Evolutionary conservation across 2,329 filamentous ascomycete species (phyloP).

Genomic region (Akanthomyces dipterigenus): DNA sequence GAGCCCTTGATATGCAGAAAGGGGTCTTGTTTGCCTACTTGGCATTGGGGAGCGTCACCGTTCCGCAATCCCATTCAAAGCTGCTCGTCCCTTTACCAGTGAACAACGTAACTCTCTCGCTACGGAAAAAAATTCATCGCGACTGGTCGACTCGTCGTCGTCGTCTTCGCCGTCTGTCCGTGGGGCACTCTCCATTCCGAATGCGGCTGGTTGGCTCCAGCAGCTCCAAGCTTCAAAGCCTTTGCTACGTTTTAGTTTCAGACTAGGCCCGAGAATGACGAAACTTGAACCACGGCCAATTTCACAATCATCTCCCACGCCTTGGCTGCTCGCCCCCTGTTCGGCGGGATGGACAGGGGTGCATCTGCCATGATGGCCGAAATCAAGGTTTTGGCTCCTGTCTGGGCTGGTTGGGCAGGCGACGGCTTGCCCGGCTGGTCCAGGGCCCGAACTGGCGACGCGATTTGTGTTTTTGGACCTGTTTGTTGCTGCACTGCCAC

Average conservation of each 20-base stretch:
- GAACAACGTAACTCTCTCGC: background rate
- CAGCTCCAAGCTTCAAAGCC: conserved; percentile 12
- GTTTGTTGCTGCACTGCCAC: conserved; percentile 2
- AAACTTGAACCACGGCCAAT: conserved; percentile 9
- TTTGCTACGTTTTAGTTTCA: conserved; percentile 12
- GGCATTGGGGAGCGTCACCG: background rate
- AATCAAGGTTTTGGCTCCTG: conserved; percentile 1
- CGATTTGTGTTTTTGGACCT: background rate
- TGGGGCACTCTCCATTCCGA: conserved; percentile 13
- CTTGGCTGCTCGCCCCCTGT: background rate
- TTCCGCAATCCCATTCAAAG: background rate
- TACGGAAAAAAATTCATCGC: background rate
- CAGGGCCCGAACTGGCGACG: background rate
- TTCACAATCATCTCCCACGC: conserved; percentile 10
- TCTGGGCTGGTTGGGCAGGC: conserved; percentile 2
- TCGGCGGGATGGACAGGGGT: conserved; percentile 1
- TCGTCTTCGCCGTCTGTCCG: background rate
- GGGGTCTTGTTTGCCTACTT: background rate
- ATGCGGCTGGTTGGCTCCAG: conserved; percentile 14
- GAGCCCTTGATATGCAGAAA: background rate
- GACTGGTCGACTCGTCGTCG: background rate
- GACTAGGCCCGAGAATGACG: conserved; percentile 13
- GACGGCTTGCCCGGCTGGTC: background rate
- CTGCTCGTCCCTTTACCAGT: background rate
- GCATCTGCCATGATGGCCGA: background rate